phyloP scores from a whole-genome alignment of 75 land plant species.

The Pinus albicaulis region DNA sequence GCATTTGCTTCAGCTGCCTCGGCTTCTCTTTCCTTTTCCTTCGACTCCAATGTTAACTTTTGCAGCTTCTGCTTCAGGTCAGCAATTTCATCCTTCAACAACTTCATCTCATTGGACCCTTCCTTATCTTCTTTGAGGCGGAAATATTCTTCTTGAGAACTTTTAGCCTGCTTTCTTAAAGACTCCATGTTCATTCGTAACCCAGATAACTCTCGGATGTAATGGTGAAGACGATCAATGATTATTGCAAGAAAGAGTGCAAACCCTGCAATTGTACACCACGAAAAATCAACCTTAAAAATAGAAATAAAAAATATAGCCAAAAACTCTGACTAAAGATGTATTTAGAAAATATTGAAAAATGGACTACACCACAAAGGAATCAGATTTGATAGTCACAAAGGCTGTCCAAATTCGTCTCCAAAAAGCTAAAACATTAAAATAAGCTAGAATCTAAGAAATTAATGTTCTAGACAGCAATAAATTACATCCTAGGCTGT shows the following conservation, averaged over 20 bases:
- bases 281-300: neutral
- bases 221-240: constrained; percentile 65
- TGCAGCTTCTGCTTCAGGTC: constrained; percentile 37
- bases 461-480: too few species aligned
- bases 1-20: constrained; percentile 66
- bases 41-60: constrained; percentile 45
- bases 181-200: constrained; percentile 54
- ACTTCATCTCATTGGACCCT: constrained; percentile 46
- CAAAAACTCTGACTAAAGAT: neutral
- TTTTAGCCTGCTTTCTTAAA: constrained; percentile 43
- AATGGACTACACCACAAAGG: neutral
- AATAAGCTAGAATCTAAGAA: too few species aligned
- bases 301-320: neutral
- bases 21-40: constrained; percentile 42
- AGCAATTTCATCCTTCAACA: constrained; percentile 41
- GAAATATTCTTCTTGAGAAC: constrained; percentile 33
- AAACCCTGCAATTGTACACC: constrained; percentile 46
- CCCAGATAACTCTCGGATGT: constrained; percentile 48
- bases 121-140: constrained; percentile 29
- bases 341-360: neutral
- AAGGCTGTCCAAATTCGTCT: neutral
- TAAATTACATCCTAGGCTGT: too few species aligned
- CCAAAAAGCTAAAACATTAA: neutral
- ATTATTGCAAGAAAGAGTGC: constrained; percentile 55
- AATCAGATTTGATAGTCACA: neutral